Base-by-base conservation (phyloP, 345 rosid genomes). In the Capsella bursapastoris region DNA sequence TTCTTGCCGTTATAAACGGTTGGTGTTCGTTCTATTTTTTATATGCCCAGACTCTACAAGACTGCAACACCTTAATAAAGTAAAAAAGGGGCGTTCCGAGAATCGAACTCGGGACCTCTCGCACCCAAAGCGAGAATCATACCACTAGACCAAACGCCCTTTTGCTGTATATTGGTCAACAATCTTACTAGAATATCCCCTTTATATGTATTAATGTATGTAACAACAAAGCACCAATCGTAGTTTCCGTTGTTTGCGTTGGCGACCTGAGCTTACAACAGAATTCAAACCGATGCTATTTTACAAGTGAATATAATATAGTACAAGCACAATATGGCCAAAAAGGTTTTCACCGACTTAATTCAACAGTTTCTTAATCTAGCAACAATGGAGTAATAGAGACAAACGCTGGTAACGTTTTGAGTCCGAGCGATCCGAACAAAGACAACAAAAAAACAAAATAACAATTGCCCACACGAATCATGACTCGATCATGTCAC, bases 111-210 rank as follows among this genome's bases (percentile, higher is more conserved):
- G 86, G 87, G 90, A 84, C 90, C 90, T 87, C 86, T 86, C 80
- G 88, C 87, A 88, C 89, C 86, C 89, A 81, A 90, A 90, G 91
- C 86, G 86, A 90, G 91, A 84, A 86, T 88, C 85, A 83, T 84
- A 74, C 88, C 90, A 83, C 88, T 84, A 86, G 86, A 89, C 87
- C 88, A 86, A 91, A 91, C 80, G 90, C 96, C 88, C 88, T 48
- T 2, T 0, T 15, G 6, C 5, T 31, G 1, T 16, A 0, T 0
- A 0, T 0, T 0, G 5, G 1, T 10, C 2, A 22, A 5, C 13
- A 37, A 4, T 1, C 5, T 2, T 8, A 37, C 7, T 31, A 56
- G 0, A 7, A 1, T 0, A 6, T 4, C 0, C 16, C 5, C 0
- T 4, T 32, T 57, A 0, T 6, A 35, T 35, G 5, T 29, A 29